These are phyloP conservation scores for Neofusicoccum ribis DNA, from an alignment of 2,329 filamentous ascomycete species.

Conservation along the genomic window DNA sequence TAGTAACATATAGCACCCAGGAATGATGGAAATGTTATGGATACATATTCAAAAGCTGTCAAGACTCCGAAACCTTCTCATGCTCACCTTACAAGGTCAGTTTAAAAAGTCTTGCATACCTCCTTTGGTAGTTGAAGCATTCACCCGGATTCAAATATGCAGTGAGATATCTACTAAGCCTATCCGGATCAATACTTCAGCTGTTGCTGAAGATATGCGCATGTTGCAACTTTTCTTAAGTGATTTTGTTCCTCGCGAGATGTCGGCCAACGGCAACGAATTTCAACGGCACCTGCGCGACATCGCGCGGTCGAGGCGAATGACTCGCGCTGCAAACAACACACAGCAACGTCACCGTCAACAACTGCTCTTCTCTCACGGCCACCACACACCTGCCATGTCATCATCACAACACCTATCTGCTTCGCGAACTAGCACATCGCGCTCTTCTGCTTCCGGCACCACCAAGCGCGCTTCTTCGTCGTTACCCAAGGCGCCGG, in stretches of 20 bases:
- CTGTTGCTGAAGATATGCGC: no score
- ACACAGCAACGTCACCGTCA: background rate
- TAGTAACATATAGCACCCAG: no score
- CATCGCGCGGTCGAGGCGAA: background rate
- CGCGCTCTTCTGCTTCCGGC: slow-evolving; percentile 23
- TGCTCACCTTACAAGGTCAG: no score
- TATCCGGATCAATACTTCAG: no score
- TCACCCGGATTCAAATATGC: no score
- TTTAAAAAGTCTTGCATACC: no score
- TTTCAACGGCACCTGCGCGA: background rate
- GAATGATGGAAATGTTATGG: no score
- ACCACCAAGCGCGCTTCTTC: slow-evolving; percentile 39
- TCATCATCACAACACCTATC: slow-evolving; percentile 6
- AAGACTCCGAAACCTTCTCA: no score
- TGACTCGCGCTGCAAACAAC: slow-evolving; percentile 6
- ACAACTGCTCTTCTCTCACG: background rate
- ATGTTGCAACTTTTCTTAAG: background rate
- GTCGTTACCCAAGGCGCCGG: slow-evolving; percentile 39
- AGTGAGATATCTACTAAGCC: no score
- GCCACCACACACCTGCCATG: background rate
- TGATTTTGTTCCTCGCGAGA: background rate
- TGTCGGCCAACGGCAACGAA: background rate
- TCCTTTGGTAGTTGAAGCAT: no score
- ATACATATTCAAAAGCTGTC: no score
- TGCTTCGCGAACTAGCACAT: background rate